Base-by-base conservation (phyloP, 345 rosid genomes). In the Lumnitzera racemosa region DNA sequence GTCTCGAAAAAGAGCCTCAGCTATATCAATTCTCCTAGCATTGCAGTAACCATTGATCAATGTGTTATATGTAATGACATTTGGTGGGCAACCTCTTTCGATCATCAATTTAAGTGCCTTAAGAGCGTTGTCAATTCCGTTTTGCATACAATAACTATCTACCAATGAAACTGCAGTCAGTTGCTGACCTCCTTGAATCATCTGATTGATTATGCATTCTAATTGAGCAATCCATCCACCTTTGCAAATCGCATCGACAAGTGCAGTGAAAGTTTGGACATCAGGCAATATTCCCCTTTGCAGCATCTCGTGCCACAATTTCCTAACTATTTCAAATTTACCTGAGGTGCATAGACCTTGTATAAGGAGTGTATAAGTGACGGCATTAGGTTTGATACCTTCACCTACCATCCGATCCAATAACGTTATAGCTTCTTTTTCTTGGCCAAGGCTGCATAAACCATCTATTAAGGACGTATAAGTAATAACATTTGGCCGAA, bases 1-100 rank as follows among this genome's bases (percentile, higher is more conserved):
- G 61, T 51, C 53, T 29, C 59, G 47, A 63, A 68, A 73, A 13
- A 74, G 57, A 12, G 16, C 29, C 56, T 56, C 50, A 1, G 81
- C 75, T 5, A 51, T 27, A n/a, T 66, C 67, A n/a, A 63, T 63
- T 54, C 70, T 66, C 15, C 65, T 52, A 2, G 15, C 70, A 61
- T 64, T 80, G 65, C 71, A 73, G 64, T 71, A 68, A 51, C 69
- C 72, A 11, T 70, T 52, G 12, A 36, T 36, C 10, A 36, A 36
- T 5, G 72, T 63, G 72, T 66, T 57, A 61, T 70, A n/a, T 49
- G 70, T 70, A 61, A 69, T 51, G 9, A 71, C 68, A 71, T 71
- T 58, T 4, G 49, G 67, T 15, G 53, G 55, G n/a, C 70, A 31
- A 29, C 67, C 77, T 49, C 57, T 69, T 12, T 27, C 27, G 36